Evolutionary conservation across 2,329 filamentous ascomycete species (phyloP).

Genomic region (Huntiella omanensis): DNA sequence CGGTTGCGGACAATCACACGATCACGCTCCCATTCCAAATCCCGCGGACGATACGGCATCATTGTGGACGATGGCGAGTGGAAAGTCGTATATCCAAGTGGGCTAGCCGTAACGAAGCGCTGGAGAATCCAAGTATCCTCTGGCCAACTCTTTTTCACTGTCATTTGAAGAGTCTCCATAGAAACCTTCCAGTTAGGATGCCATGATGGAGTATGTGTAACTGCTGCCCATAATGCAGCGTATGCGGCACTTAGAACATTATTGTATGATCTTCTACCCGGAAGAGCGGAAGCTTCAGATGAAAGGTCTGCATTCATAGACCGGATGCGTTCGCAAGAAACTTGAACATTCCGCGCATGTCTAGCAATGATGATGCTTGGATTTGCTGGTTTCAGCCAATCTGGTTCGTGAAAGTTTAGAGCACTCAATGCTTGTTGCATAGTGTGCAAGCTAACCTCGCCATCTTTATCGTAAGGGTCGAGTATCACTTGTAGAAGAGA

Average conservation of each 20-base stretch:
- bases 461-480: not conserved
- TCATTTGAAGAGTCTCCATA: not conserved
- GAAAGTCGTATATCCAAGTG: not conserved
- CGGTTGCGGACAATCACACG: conserved; percentile 14
- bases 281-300: conserved; percentile 2
- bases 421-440: conserved; percentile 18
- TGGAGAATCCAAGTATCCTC: conserved; percentile 12
- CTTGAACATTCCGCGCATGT: conserved; percentile 27
- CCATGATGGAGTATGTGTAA: conserved; percentile 4
- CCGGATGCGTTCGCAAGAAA: conserved; percentile 8
- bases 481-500: not conserved
- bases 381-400: conserved; percentile 44
- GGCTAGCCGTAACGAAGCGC: conserved; percentile 4
- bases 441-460: not conserved
- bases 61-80: conserved; percentile 12
- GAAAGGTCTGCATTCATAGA: conserved; percentile 1
- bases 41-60: conserved; percentile 14
- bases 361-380: conserved; percentile 53
- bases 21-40: conserved; percentile 19
- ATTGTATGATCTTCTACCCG: not conserved
- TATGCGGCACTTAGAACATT: conserved; percentile 5
- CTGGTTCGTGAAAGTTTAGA: conserved; percentile 23
- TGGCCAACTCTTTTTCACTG: not conserved
- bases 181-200: not conserved
- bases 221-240: conserved; percentile 6